Base-by-base conservation (phyloP, 2,329 filamentous ascomycete species). In the Ceratocystis colombiana region DNA sequence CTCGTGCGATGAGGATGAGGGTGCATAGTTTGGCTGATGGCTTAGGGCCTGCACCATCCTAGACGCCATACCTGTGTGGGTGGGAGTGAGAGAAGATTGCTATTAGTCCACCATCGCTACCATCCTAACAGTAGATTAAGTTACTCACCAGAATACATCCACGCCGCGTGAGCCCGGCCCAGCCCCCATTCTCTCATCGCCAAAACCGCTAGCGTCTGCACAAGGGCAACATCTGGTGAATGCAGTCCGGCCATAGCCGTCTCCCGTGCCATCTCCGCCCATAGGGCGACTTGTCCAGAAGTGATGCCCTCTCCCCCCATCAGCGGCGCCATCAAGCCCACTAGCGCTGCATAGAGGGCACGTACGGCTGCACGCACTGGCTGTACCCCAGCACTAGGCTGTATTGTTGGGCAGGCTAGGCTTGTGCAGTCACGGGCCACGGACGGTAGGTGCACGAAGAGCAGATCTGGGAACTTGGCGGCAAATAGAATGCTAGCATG, bases 101-200 rank as follows among this genome's bases (percentile, higher is more conserved):
- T 25, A 41, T 65, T 33, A 65, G 55, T 30, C n/a, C 17, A 8
- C 2, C 44, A 45, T 22, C 15, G 46, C 25, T 37, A 25, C 48
- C 20, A 28, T 25, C 22, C 25, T 33, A 28, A 15, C 8, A 22
- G 20, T 33, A 8, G 4, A n/a, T 2, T 5, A 37, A 41, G 22
- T 15, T 10, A 25, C 64, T 41, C 33, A 65, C 64, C 64, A 28
- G 64, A 59, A 50, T 65, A 65, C 64, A 65, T 65, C 64, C 64
- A 65, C 30, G 64, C 53, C 44, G 22, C 20, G 48, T 30, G 41
- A 5, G 64, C 53, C 44, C 45, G 33, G 5, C 53, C 44, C 41
- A 33, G 1, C 3, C 64, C 64, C 64, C 64, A 65, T 15, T 65
- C 64, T 12, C 57, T 59, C 10, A 65, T 53, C 20, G 64, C 41